Percentiles rank a stretch among this genome's conserved stretches.
Evolutionary conservation across 73 alveolate species (phyloP).

Genomic region (Stentor roeselii): DNA sequence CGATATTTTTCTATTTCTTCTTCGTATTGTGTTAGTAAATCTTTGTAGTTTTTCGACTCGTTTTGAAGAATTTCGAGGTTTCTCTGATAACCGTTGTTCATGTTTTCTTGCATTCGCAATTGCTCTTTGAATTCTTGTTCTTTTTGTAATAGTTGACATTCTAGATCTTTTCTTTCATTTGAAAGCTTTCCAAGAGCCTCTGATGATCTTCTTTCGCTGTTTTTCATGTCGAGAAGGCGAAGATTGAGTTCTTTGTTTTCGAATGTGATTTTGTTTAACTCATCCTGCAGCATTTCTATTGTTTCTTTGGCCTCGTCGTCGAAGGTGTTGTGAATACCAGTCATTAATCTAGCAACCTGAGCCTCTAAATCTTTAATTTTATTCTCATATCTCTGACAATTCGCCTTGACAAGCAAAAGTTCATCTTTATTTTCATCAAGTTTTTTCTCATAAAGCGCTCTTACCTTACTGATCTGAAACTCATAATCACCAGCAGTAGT

Average conservation of each 20-base stretch:
- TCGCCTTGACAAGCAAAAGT: neutral
- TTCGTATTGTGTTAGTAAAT: neutral
- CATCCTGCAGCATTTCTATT: neutral
- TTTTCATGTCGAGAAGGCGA: neutral
- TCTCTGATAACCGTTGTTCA: neutral
- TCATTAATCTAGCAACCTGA: neutral
- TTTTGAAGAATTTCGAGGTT: neutral
- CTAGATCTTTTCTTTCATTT: neutral
- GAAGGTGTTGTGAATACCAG: neutral
- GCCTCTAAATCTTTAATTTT: neutral
- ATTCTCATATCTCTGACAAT: neutral
- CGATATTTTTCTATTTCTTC: neutral
- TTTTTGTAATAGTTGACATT: neutral
- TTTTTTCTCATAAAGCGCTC: neutral
- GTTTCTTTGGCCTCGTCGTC: constrained; percentile 13
- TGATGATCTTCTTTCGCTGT: neutral
- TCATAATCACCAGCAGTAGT: constrained; percentile 12
- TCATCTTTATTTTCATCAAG: neutral
- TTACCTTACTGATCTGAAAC: neutral
- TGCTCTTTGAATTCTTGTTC: neutral
- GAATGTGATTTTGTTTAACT: neutral
- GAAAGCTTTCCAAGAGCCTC: neutral
- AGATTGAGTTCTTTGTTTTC: neutral
- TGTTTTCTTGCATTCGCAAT: neutral
- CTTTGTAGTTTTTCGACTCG: neutral